phyloP scores from a whole-genome alignment of 352 stramenopile genomes.

The Pythium volutum region DNA sequence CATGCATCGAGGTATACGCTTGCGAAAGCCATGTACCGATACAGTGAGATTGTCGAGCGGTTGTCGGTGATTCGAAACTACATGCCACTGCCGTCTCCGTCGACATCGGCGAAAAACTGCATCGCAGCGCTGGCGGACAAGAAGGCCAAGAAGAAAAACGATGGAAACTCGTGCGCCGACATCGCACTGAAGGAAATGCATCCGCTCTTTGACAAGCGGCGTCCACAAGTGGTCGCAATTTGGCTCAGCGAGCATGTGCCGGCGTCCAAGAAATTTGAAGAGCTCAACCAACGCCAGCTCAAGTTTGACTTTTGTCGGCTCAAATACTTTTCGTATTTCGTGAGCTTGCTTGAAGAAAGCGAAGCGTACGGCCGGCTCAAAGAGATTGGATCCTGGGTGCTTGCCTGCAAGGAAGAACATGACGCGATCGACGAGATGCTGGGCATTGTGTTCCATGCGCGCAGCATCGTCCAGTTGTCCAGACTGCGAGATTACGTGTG shows the following conservation, averaged over 20 bases:
- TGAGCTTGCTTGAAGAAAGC: constrained; percentile 49
- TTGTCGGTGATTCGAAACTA: not conserved
- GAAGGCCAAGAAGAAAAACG: constrained; percentile 21
- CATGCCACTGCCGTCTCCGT: not conserved
- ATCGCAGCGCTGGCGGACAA: constrained; percentile 6
- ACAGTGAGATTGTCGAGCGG: constrained; percentile 33
- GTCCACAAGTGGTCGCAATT: constrained; percentile 41
- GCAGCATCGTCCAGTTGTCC: constrained; percentile 35
- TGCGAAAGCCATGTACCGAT: constrained; percentile 51
- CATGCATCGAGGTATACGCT: constrained; percentile 66
- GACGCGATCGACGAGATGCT: constrained; percentile 81
- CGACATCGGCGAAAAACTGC: constrained; percentile 1
- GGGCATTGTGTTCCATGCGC: constrained; percentile 38
- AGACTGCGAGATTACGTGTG: constrained; percentile 12
- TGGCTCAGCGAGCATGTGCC: constrained; percentile 77
- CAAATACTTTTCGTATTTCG: constrained; percentile 78
- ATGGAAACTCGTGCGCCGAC: not conserved
- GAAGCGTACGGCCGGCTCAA: constrained; percentile 57
- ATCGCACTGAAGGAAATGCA: constrained; percentile 31
- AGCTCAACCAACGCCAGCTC: constrained; percentile 77
- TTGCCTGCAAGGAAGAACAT: constrained; percentile 81
- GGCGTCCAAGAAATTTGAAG: constrained; percentile 70
- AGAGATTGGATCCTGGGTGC: constrained; percentile 64
- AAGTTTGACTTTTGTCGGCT: constrained; percentile 73
- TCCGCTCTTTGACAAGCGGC: constrained; percentile 34